These are phyloP conservation scores for Ambrosia trifida DNA, from an alignment of 129 eudicot genomes.

Conservation along the genomic window DNA sequence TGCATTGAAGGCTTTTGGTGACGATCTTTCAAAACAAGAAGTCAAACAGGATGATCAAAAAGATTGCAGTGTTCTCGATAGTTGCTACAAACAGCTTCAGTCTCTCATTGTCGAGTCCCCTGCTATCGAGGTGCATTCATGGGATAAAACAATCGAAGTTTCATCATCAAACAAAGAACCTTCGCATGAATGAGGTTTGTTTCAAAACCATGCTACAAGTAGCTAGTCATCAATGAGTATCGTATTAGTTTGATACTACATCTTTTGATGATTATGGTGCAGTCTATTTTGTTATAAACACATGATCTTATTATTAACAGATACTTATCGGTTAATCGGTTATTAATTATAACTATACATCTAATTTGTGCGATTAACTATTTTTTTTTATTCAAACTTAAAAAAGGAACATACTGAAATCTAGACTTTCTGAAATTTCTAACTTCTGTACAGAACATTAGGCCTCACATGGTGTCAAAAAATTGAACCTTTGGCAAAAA, in stretches of 20 bases:
- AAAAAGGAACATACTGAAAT: background rate
- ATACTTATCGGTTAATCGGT: too few species aligned
- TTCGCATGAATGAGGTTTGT: constrained; percentile 20
- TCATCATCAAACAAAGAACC: constrained; percentile 2
- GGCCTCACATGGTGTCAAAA: too few species aligned
- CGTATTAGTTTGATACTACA: background rate
- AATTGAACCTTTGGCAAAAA: too few species aligned
- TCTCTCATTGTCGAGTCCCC: constrained; percentile 55
- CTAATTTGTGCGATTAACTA: constrained; percentile 3
- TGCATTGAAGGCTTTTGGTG: constrained; percentile 50
- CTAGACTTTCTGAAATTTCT: background rate
- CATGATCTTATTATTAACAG: too few species aligned
- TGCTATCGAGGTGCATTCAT: constrained; percentile 39
- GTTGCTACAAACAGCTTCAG: constrained; percentile 40
- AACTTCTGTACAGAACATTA: background rate
- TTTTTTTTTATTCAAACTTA: background rate
- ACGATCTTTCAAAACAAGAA: constrained; percentile 28
- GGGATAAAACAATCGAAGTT: constrained; percentile 6
- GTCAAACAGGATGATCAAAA: constrained; percentile 22
- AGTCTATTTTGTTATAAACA: too few species aligned
- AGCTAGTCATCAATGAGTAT: background rate
- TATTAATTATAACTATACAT: background rate
- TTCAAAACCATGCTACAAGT: background rate
- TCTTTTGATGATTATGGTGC: constrained; percentile 14
- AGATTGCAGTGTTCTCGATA: constrained; percentile 35